A percentile compares a stretch with the other conserved stretches of the same genome.
phyloP scores from a whole-genome alignment of 2,329 filamentous ascomycete species.

The Dactylonectria estremocensis region DNA sequence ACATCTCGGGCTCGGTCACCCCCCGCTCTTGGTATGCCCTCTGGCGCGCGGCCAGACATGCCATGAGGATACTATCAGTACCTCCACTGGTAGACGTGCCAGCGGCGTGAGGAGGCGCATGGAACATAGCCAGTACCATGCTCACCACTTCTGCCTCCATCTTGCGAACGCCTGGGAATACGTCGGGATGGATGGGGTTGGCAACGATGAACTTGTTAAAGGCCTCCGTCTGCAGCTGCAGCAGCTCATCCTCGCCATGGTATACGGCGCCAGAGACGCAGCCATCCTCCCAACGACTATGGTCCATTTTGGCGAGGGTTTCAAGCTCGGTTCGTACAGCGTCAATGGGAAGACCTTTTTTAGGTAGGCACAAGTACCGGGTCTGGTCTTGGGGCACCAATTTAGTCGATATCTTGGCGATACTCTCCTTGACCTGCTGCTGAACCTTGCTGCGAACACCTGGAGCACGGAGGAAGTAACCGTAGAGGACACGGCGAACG shows the following conservation, averaged over 20 bases:
- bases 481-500: slow-evolving; percentile 82
- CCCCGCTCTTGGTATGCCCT: slow-evolving; percentile 89
- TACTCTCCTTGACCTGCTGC: slow-evolving; percentile 84
- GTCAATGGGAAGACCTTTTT: slow-evolving; percentile 86
- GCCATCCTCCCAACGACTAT: slow-evolving; percentile 97
- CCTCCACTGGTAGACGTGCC: slow-evolving; percentile 94
- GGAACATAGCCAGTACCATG: slow-evolving; percentile 93
- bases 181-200: slow-evolving; percentile 97
- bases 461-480: slow-evolving; percentile 87
- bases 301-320: slow-evolving; percentile 86
- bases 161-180: slow-evolving; percentile 97
- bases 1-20: slow-evolving; percentile 96
- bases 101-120: slow-evolving; percentile 86
- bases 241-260: slow-evolving; percentile 87
- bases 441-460: slow-evolving; percentile 90
- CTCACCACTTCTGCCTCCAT: slow-evolving; percentile 99
- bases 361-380: slow-evolving; percentile 83
- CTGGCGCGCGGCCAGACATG: slow-evolving; percentile 89
- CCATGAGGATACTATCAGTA: slow-evolving; percentile 97
- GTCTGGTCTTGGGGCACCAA: slow-evolving; percentile 82
- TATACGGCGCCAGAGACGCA: slow-evolving; percentile 96
- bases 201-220: slow-evolving; percentile 95
- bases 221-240: slow-evolving; percentile 90
- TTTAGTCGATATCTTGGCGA: slow-evolving; percentile 86
- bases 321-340: slow-evolving; percentile 85